Evolutionary conservation across 441 rosid species (phyloP), one percentile per base, ranked within the genome.

Genomic region (Iberis amara): DNA sequence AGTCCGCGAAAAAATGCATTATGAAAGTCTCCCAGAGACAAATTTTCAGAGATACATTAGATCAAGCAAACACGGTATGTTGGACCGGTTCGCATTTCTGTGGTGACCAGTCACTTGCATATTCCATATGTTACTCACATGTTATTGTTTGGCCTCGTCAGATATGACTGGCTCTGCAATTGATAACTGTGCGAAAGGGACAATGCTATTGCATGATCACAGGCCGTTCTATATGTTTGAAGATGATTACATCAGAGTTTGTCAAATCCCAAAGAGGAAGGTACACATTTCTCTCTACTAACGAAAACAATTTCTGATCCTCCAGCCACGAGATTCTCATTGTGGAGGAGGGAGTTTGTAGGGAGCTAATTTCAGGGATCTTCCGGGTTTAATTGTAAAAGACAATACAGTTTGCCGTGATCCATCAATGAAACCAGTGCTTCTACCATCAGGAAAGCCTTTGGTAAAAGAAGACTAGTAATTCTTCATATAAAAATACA

Each of bases 321-420:
- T 55, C 38, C 8, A 42, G 58, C 57, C 14, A 45, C 50, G n/a
- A 52, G 23, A 54, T 55, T 75, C 64, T 71, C 51, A 68, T 26
- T 68, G 38, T 67, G 14, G 40, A 55, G 32, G 33, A 53, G 33
- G 32, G 33, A 53, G 33, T 43, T 50, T 72, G 32, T 55, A 86
- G 97, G 94, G 96, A 68, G 96, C 92, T 13, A 86, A 82, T 71
- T 84, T 84, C 57, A 75, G 96, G 77, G 89, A 82, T 63, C 89
- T 90, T 58, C 92, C 91, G 0, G 96, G 97, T 37, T 41, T 86
- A 57, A 60, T 80, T 50, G 79, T 90, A 66, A 12, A 41, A 12
- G 82, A 89, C 65, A 82, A 80, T 65, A 82, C 85, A 54, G 87
- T 44, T 5, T 68, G 66, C 49, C 78, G 83, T 46, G 91, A 76